These are phyloP conservation scores for Schwanniomyces pseudopolymorphus DNA, from an alignment of 805 yeast species.

Conservation along the genomic window DNA sequence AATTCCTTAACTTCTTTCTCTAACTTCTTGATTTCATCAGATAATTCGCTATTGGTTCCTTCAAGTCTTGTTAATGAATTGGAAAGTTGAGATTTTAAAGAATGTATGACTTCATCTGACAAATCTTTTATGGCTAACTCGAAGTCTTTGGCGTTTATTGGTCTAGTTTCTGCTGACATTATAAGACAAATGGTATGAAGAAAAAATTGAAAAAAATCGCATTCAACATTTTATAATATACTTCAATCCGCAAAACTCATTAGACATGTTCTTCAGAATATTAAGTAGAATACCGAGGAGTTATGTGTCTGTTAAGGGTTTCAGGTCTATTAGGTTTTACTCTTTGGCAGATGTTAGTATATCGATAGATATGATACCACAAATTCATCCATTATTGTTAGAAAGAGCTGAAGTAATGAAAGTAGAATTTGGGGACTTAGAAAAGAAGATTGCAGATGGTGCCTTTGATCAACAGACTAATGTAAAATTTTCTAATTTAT, in stretches of 20 bases:
- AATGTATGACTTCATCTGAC: slow-evolving; percentile 34
- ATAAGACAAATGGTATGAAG: not conserved
- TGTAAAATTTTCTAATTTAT: slow-evolving; percentile 31
- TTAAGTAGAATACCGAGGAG: not conserved
- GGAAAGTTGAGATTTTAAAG: slow-evolving; percentile 19
- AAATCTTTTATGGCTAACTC: slow-evolving; percentile 52
- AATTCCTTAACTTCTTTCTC: slow-evolving; percentile 13
- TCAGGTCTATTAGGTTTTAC: not conserved
- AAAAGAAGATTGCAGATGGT: slow-evolving; percentile 25
- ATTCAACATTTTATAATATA: not conserved
- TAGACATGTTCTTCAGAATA: not conserved
- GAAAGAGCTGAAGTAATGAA: slow-evolving; percentile 35
- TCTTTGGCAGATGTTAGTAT: not conserved
- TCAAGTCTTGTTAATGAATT: slow-evolving; percentile 47
- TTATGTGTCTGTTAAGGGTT: not conserved
- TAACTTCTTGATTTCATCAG: slow-evolving; percentile 33
- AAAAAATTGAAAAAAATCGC: not conserved
- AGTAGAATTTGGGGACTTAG: slow-evolving; percentile 26
- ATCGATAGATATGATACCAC: slow-evolving; percentile 14
- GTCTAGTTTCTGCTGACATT: slow-evolving; percentile 13
- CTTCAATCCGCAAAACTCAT: not conserved
- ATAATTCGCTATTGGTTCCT: slow-evolving; percentile 52
- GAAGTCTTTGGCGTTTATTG: slow-evolving; percentile 44
- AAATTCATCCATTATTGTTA: slow-evolving; percentile 39
- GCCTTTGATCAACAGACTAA: slow-evolving; percentile 33